These are phyloP conservation scores for Daldinia bambusicola DNA, from an alignment of 495 filamentous ascomycete genomes.

Conservation along the genomic window DNA sequence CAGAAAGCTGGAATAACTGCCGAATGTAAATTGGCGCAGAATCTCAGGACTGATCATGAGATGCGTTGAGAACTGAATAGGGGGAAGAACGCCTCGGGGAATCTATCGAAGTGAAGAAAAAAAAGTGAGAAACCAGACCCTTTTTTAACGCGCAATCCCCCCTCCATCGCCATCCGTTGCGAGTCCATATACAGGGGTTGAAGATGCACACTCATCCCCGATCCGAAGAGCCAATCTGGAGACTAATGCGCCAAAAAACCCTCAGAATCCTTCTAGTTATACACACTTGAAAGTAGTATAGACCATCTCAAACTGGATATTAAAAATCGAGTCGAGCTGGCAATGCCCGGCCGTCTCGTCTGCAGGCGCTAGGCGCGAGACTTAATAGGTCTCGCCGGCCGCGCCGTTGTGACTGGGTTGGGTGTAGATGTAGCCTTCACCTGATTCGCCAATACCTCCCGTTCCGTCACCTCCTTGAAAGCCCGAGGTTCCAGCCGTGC, in stretches of 20 bases:
- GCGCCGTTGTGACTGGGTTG: slow-evolving; percentile 78
- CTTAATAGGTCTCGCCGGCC: slow-evolving; percentile 57
- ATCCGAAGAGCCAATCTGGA: slow-evolving; percentile 28
- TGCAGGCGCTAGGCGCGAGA: slow-evolving; percentile 33
- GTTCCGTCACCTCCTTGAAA: slow-evolving; percentile 69
- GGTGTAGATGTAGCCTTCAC: slow-evolving; percentile 71
- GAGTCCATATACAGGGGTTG: slow-evolving; percentile 49
- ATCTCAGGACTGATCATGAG: slow-evolving; percentile 46
- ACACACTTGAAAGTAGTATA: slow-evolving; percentile 42
- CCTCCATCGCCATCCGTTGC: slow-evolving; percentile 37
- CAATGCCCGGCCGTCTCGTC: slow-evolving; percentile 11
- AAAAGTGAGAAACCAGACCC: slow-evolving; percentile 36
- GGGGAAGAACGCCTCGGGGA: slow-evolving; percentile 47
- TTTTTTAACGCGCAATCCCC: slow-evolving; percentile 40
- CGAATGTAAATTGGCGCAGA: slow-evolving; percentile 38
- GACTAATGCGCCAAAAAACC: slow-evolving; percentile 19
- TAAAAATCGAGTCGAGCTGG: slow-evolving; percentile 13
- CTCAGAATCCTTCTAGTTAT: slow-evolving; percentile 43
- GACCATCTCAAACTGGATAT: slow-evolving; percentile 14
- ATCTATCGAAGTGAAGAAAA: slow-evolving; percentile 50
- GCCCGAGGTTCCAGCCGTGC: slow-evolving; percentile 52
- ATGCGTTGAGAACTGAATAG: slow-evolving; percentile 38
- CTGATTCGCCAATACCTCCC: slow-evolving; percentile 68
- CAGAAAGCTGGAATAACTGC: slow-evolving; percentile 44
- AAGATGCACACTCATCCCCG: slow-evolving; percentile 30